These are phyloP conservation scores for Pythium aristosporum DNA, from an alignment of 352 stramenopile species.

Conservation along the genomic window DNA sequence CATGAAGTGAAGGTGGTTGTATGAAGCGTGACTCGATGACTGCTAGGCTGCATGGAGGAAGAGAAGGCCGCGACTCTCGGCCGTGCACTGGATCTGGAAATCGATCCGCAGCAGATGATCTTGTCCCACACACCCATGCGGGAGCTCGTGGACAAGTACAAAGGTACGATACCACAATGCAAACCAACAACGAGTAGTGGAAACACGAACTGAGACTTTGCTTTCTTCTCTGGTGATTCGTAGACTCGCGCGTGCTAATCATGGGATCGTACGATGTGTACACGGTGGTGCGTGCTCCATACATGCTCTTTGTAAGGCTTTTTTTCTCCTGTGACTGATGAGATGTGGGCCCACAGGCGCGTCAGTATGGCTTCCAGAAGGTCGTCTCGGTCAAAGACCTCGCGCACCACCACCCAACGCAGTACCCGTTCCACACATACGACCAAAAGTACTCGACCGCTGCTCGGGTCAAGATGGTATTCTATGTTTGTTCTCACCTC, in stretches of 20 bases:
- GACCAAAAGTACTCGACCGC: conserved; percentile 46
- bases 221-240: background rate
- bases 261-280: conserved; percentile 84
- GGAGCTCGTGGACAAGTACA: conserved; percentile 60
- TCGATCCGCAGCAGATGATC: conserved; percentile 76
- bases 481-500: background rate
- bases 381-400: conserved; percentile 75
- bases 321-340: background rate
- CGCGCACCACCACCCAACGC: conserved; percentile 59
- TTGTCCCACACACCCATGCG: conserved; percentile 90
- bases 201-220: background rate
- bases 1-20: background rate
- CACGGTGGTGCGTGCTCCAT: conserved; percentile 47
- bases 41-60: conserved; percentile 74
- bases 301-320: background rate
- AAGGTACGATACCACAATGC: conserved; percentile 25
- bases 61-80: conserved; percentile 80
- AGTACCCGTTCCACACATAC: conserved; percentile 82
- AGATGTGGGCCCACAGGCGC: conserved; percentile 2
- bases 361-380: conserved; percentile 82
- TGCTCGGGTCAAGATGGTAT: background rate
- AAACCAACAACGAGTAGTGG: background rate
- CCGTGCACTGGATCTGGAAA: conserved; percentile 52
- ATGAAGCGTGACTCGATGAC: background rate
- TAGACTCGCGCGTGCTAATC: conserved; percentile 83